Evolutionary conservation across 2,329 filamentous ascomycete genomes (phyloP), one percentile per base, ranked within the genome.

Genomic region (Grosmannia serpens): DNA sequence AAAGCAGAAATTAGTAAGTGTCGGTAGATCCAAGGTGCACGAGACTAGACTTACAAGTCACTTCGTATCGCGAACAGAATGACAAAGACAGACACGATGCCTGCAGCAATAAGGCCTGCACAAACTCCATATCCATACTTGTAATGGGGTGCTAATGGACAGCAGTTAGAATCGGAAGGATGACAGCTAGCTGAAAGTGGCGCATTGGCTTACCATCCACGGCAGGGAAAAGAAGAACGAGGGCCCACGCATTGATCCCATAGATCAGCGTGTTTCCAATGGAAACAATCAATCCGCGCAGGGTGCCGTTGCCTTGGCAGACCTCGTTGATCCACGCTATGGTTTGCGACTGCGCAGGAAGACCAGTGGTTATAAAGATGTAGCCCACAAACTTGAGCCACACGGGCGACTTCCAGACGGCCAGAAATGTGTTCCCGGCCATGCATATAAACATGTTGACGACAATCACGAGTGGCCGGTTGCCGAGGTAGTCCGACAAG

Each of bases 311-410:
- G 35, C 53, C 53, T 11, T 55, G 53, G 33, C 57, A 59, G 29
- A 59, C 53, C 35, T 59, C 57, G 22, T 59, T 59, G 17, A 59
- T 38, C 57, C 57, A 59, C 6, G 57, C 57, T 31, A 59, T 59
- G n/a, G 57, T 59, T 5, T 50, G 31, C 10, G 41, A 38, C 29
- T 56, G 52, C 2, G 57, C 57, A 26, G 44, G 52, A 6, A 56
- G 52, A 22, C 53, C 53, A 3, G 52, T 33, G 41, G 53, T 56
- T 44, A 59, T 59, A 20, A 55, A 59, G 53, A 59, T 59, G 31
- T 56, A 59, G 44, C 57, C 57, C 3, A 56, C 38, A 38, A 59
- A 55, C 53, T 55, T 59, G 44, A 56, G 53, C 44, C 52, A 50
- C 5, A 24, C 46, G 22, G 53, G 57, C n/a, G 52, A 33, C 46